phyloP scores from a whole-genome alignment of 257 asterid genomes.

The Solanum microdontum region DNA sequence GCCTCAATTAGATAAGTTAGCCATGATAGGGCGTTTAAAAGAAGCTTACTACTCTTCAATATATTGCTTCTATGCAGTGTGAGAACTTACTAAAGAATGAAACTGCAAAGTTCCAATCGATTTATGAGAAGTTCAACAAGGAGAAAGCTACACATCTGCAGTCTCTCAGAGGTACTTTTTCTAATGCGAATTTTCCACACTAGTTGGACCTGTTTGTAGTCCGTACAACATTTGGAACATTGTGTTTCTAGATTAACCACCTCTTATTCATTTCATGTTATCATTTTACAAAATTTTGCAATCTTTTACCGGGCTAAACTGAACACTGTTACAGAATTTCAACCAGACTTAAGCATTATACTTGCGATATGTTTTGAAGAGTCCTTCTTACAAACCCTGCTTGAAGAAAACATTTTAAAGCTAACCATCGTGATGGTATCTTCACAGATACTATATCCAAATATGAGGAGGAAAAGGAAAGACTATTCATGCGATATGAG shows the following conservation, averaged over 20 bases:
- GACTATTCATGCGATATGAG: constrained; percentile 52
- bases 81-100: constrained; percentile 67
- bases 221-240: not conserved
- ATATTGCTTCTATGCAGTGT: constrained; percentile 49
- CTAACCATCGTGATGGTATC: constrained; percentile 1
- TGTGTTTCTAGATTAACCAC: not conserved
- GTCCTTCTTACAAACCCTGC: not conserved
- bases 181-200: not conserved
- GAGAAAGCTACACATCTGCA: constrained; percentile 66
- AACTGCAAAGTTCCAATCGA: constrained; percentile 55
- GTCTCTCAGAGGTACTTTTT: constrained; percentile 48
- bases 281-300: not conserved
- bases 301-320: not conserved
- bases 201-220: not conserved
- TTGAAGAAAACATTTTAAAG: not conserved
- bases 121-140: constrained; percentile 56
- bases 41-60: constrained; percentile 9
- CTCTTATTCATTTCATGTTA: not conserved
- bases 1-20: constrained; percentile 3
- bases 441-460: constrained; percentile 59
- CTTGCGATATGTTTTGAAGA: not conserved
- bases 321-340: not conserved
- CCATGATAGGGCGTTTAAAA: not conserved
- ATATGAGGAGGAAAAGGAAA: constrained; percentile 80
- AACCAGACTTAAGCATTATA: not conserved